Evolutionary conservation across 371 early-diverging fungal species (phyloP).

Genomic region (Chytridium lagenaria): DNA sequence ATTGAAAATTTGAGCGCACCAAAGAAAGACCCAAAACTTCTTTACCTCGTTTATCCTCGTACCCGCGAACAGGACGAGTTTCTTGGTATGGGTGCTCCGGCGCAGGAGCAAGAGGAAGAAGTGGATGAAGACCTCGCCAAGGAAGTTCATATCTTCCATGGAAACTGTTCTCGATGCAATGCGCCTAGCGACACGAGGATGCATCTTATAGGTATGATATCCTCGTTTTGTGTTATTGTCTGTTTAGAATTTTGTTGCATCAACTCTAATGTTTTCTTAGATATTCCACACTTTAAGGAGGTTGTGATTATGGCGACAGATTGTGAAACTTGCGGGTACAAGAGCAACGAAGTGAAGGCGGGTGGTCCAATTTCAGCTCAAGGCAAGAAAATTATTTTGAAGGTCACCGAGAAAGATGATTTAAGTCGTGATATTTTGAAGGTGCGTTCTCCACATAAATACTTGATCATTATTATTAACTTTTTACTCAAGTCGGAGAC

Average conservation of each 20-base stretch:
- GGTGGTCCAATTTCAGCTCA: conserved; percentile 83
- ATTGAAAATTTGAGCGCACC: conserved; percentile 73
- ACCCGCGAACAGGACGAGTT: conserved; percentile 73
- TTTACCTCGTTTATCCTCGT: conserved; percentile 67
- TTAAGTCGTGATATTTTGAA: conserved; percentile 92
- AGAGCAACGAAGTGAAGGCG: conserved; percentile 95
- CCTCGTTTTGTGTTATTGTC: too few relatives aligned
- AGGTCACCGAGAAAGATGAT: conserved; percentile 82
- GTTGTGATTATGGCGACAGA: conserved; percentile 95
- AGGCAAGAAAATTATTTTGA: conserved; percentile 83
- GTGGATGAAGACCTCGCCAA: conserved; percentile 51
- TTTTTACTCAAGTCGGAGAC: conserved; percentile 74
- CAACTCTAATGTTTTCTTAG: conserved; percentile 24
- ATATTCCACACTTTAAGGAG: conserved; percentile 95
- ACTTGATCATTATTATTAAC: background rate
- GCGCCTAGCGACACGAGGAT: conserved; percentile 87
- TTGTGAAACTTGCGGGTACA: conserved; percentile 92
- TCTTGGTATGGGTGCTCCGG: conserved; percentile 72
- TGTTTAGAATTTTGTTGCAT: too few relatives aligned
- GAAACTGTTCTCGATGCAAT: conserved; percentile 87
- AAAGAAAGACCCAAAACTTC: conserved; percentile 75
- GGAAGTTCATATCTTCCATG: conserved; percentile 77
- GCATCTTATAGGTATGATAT: conserved; percentile 70
- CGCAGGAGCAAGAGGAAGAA: conserved; percentile 56
- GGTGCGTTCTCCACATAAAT: conserved; percentile 49